Conservation (phyloP, 177 flowering plant genomes). For the Vitis hybrid region DNA sequence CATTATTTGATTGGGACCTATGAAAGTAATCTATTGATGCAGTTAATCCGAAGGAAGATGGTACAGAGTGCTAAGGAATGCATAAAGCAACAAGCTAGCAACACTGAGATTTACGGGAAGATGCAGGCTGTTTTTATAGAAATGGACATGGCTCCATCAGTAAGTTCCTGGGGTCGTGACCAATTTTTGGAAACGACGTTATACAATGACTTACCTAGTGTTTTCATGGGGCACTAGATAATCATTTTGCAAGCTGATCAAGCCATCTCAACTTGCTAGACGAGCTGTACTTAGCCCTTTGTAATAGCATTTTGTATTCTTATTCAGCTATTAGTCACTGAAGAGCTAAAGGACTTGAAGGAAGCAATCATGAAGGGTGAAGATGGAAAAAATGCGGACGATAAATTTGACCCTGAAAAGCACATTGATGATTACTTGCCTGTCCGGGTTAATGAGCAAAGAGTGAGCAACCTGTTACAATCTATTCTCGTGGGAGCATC, state of each 20-base stretch:
- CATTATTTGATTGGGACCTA: neutral
- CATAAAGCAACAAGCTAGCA: constrained; percentile 45
- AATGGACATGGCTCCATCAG: constrained; percentile 44
- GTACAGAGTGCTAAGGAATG: constrained; percentile 60
- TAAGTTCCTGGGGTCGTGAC: constrained; percentile 7
- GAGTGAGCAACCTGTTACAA: constrained; percentile 69
- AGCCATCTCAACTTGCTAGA: too few species aligned
- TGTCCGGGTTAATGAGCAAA: constrained; percentile 81
- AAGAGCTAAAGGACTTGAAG: constrained; percentile 37
- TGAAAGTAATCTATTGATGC: constrained; percentile 1
- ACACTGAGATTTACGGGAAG: constrained; percentile 53
- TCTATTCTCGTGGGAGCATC: constrained; percentile 56
- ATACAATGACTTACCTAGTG: neutral
- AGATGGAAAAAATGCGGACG: constrained; percentile 13
- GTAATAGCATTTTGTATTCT: neutral
- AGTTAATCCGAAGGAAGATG: constrained; percentile 70
- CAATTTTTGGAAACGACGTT: too few species aligned
- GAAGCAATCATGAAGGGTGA: constrained; percentile 32
- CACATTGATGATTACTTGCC: constrained; percentile 72
- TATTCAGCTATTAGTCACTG: constrained; percentile 26
- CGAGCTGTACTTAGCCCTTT: neutral
- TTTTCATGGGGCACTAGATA: neutral
- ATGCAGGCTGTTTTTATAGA: constrained; percentile 62
- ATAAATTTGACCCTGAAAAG: constrained; percentile 61
- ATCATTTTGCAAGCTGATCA: neutral